Conservation (phyloP, 495 filamentous ascomycete genomes). For the Amniculicola lignicola region DNA sequence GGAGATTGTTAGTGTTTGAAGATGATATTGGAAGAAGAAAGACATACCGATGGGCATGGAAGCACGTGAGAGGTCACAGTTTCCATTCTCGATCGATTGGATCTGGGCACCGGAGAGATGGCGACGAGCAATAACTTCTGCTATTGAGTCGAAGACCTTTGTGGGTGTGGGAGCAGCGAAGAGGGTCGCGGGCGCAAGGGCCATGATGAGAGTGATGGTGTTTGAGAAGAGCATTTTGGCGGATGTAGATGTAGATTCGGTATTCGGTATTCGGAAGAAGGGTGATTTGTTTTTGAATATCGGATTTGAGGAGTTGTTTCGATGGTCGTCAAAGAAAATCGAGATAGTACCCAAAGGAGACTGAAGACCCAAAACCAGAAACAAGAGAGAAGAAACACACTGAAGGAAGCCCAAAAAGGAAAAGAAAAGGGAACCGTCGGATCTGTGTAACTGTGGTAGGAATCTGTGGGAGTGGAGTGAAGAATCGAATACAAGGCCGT, state of each 20-base stretch:
- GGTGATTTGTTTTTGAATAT: constrained; percentile 1
- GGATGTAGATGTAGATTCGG: constrained; percentile 7
- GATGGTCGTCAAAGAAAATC: too few relatives aligned
- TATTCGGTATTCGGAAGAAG: not conserved
- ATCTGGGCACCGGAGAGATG: not conserved
- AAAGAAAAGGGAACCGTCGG: not conserved
- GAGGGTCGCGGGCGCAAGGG: constrained; percentile 26
- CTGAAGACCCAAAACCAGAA: constrained; percentile 2
- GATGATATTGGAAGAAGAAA: not conserved
- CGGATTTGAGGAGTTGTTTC: too few relatives aligned
- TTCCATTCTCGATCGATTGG: constrained; percentile 13
- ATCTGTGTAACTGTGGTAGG: not conserved
- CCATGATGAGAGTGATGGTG: constrained; percentile 26
- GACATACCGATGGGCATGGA: constrained; percentile 19
- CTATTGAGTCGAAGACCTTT: not conserved
- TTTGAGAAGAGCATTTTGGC: constrained; percentile 29
- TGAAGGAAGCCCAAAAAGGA: not conserved
- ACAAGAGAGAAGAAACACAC: constrained; percentile 2
- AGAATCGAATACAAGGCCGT: not conserved
- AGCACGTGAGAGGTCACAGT: constrained; percentile 16
- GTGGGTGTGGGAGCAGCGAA: constrained; percentile 31
- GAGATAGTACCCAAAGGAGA: not conserved
- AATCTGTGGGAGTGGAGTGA: not conserved
- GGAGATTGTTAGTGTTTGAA: constrained; percentile 13
- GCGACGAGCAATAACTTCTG: not conserved